These are phyloP conservation scores for Fusarium sp. DNA, from an alignment of 2,329 filamentous ascomycete species.

Conservation along the genomic window DNA sequence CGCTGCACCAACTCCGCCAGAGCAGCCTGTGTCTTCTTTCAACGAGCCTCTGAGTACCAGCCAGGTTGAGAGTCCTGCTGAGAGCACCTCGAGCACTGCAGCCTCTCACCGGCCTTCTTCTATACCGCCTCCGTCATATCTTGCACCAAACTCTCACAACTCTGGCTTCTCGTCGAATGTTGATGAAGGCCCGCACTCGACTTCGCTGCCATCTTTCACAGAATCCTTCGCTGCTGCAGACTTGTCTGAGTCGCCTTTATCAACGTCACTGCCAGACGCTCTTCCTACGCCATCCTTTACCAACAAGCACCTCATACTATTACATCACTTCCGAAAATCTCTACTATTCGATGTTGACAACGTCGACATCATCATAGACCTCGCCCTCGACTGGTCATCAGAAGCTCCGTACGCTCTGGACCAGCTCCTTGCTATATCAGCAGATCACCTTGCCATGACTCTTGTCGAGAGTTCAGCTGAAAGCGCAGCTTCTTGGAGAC, in stretches of 20 bases:
- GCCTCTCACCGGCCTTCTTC: constrained; percentile 12
- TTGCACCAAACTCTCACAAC: neutral
- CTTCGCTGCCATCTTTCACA: constrained; percentile 36
- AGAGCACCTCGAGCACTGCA: constrained; percentile 30
- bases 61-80: constrained; percentile 35
- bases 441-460: constrained; percentile 49
- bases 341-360: constrained; percentile 38
- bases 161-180: neutral
- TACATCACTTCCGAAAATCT: constrained; percentile 48
- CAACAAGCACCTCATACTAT: constrained; percentile 51
- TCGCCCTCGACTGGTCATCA: constrained; percentile 46
- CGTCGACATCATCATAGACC: constrained; percentile 40
- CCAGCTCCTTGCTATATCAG: constrained; percentile 56
- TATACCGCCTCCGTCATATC: constrained; percentile 27
- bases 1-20: constrained; percentile 10
- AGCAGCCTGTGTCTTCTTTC: neutral
- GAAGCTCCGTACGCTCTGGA: constrained; percentile 57
- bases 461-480: constrained; percentile 34
- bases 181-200: constrained; percentile 17
- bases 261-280: constrained; percentile 14
- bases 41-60: constrained; percentile 9
- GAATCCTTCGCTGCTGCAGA: constrained; percentile 20
- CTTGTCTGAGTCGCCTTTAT: constrained; percentile 21
- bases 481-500: constrained; percentile 33
- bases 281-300: constrained; percentile 43